Conservation (phyloP, 352 stramenopile species). For the Pythium biforme region DNA sequence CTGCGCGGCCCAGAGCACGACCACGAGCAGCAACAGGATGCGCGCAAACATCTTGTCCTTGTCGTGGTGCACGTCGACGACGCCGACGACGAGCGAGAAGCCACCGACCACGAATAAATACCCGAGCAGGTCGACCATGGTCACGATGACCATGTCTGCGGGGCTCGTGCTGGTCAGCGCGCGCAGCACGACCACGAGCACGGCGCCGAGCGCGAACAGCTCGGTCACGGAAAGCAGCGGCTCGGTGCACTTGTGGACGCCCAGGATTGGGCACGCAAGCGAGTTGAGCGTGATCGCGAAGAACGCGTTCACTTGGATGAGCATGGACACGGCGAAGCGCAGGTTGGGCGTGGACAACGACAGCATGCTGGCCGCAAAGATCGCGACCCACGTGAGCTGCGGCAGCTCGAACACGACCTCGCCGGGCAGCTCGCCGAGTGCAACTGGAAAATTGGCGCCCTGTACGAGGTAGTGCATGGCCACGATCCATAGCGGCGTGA, state of each 20-base stretch:
- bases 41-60: slow-evolving; percentile 32
- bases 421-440: slow-evolving; percentile 11
- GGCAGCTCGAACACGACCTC: slow-evolving; percentile 15
- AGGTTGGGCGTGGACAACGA: slow-evolving; percentile 64
- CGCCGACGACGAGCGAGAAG: slow-evolving; percentile 36
- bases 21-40: slow-evolving; percentile 41
- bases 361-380: slow-evolving; percentile 34
- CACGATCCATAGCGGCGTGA: slow-evolving; percentile 14
- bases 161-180: slow-evolving; percentile 20
- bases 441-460: slow-evolving; percentile 4
- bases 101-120: slow-evolving; percentile 25
- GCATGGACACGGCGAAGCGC: slow-evolving; percentile 62
- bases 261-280: slow-evolving; percentile 31
- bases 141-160: slow-evolving; percentile 27
- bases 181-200: slow-evolving; percentile 18
- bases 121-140: slow-evolving; percentile 22
- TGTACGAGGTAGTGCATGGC: slow-evolving; percentile 13
- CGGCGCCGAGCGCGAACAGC: slow-evolving; percentile 18
- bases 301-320: slow-evolving; percentile 58
- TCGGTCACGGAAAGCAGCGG: slow-evolving; percentile 15
- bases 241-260: slow-evolving; percentile 13
- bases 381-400: slow-evolving; percentile 24
- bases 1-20: slow-evolving; percentile 45
- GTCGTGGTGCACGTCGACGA: slow-evolving; percentile 42
- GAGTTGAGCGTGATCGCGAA: slow-evolving; percentile 77